A percentile compares a stretch with the other conserved stretches of the same genome.
These are phyloP conservation scores for Alnus glutinosa DNA, from an alignment of 306 rosid genomes.

Conservation along the genomic window DNA sequence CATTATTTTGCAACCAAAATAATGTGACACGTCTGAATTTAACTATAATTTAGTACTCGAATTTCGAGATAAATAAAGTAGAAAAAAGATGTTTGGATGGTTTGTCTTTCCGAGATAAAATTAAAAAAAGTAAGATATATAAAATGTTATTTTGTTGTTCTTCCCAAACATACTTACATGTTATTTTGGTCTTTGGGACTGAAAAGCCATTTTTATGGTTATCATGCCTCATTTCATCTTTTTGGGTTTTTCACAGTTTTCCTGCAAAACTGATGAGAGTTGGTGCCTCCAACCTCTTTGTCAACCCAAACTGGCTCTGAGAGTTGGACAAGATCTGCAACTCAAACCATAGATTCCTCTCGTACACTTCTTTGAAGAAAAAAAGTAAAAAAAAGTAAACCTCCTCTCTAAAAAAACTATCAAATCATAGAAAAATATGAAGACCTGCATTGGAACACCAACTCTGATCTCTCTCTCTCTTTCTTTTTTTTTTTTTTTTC, in stretches of 20 bases:
- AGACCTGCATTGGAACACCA: slow-evolving; percentile 40
- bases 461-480: background rate
- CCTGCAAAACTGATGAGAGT: slow-evolving; percentile 21
- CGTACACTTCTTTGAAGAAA: slow-evolving; percentile 20
- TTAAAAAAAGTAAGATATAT: no score
- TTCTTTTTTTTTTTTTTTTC: background rate
- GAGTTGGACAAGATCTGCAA: slow-evolving; percentile 50
- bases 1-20: no score
- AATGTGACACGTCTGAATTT: no score
- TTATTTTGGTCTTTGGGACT: background rate
- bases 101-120: no score
- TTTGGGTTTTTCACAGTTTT: background rate
- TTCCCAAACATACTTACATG: no score
- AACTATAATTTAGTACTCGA: no score
- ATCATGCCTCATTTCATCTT: no score
- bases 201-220: background rate
- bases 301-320: slow-evolving; percentile 20
- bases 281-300: slow-evolving; percentile 15
- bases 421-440: slow-evolving; percentile 14
- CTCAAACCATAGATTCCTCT: slow-evolving; percentile 43
- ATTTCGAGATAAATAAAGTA: no score
- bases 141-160: no score
- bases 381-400: slow-evolving; percentile 23
- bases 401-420: slow-evolving; percentile 24
- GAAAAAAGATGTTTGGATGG: no score